Base-by-base conservation (phyloP, 2,329 filamentous ascomycete species). In the Ceratocystis eucalypticola region DNA sequence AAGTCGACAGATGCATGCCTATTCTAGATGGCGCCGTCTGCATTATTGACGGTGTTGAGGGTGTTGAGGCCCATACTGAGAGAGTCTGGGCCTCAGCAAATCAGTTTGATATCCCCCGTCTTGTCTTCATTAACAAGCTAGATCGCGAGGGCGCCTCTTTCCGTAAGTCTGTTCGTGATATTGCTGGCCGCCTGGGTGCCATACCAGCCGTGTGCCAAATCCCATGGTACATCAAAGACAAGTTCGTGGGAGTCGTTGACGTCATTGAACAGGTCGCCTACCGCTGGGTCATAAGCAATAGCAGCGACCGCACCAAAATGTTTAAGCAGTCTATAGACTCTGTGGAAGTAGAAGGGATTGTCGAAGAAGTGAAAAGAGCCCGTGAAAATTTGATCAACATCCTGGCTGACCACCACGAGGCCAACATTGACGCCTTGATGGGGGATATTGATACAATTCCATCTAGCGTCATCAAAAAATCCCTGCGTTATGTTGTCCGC, bases 41-140 rank as follows among this genome's bases (percentile, higher is more conserved):
- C 72, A 92, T 96, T 71, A 84, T 96, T 6, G 91, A 96, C 73
- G 91, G 89, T 0, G 91, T 96, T 46, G 91, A 93, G 68, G 91
- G 91, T 1, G 94, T 99, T 25, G 94, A 99, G 76, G 93, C 94
- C 1, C 94, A 97, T 74, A 97, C 94, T 0, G 94, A 99, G 74
- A 88, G 96, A 71, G 94, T 99, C 2, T 99, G 94, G 94, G 82
- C 84, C 15, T 94, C 96, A 69, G 92, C 94, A 5, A 89, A 88
- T 64, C 85, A 87, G 59, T 96, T 96, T 73, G 81, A 80, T 25
- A 96, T 97, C 50, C 94, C 94, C 0, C 82, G 91, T 28, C 82
- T 91, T 64, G 80, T 90, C 61, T 91, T 86, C 70, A 83, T 91
- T 71, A 91, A 92, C 76, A 91, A 91, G 72, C 80, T 92, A 5